Base-by-base conservation (phyloP, 202 grass and related monocot species). In the Zoysia matrella region DNA sequence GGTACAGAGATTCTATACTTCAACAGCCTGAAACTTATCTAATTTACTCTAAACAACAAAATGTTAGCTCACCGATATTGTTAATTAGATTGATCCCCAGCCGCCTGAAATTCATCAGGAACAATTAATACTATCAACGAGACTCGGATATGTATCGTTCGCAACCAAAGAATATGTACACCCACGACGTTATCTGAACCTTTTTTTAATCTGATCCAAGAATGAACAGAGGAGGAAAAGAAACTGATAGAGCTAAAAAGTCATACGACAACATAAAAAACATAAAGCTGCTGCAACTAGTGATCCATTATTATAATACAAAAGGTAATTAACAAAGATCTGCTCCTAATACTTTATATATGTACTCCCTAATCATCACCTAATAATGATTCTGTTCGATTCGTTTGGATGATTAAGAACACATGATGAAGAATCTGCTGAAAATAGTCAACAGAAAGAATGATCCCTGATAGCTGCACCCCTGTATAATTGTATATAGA, bases 321-420 rank as follows among this genome's bases (percentile, higher is more conserved):
- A 77, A 84, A 88, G 72, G 73, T 56, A 78, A 71, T 86, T 86
- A 89, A 78, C 74, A 82, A 83, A 86, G 79, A 88, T 83, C 57
- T 80, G 44, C 12, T 70, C 44, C 13, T 81, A 57, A 66, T 85
- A 72, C 78, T 83, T 92, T 86, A 65, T 40, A 30, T 22, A 44
- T 50, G 60, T 11, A 48, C 39, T 69, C 82, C 40, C 74, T 86
- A 89, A 92, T 92, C 86, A 86, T 92, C 73, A 65, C 71, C 87
- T 83, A 75, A 83, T 92, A 52, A 76, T 80, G 88, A 1, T 49
- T 39, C 72, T 36, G 30, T 36, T 36, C 30, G 65, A 52, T 80
- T 77, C 81, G 74, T 77, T 80, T 69, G 71, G 52, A 54, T 60
- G 56, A 78, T 89, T 91, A 89, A 76, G 70, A 22, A 77, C 46